A percentile compares a stretch with the other conserved stretches of the same genome.
These are phyloP conservation scores for Paraphoma sp. DNA, from an alignment of 2,329 filamentous ascomycete species.

Conservation along the genomic window DNA sequence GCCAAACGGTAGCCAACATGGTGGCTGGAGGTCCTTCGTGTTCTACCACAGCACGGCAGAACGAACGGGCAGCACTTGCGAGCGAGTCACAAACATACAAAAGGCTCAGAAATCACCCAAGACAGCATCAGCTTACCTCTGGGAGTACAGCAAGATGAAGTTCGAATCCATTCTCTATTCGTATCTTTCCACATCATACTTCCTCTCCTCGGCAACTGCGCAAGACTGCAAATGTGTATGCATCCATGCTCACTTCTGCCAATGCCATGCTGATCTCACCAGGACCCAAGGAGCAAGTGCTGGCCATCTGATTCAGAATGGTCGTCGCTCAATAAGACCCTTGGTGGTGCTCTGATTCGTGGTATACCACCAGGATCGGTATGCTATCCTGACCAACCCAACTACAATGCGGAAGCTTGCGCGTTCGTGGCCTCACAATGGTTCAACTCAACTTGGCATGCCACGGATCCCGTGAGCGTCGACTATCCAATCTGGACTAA, in stretches of 20 bases:
- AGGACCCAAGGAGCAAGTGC: constrained; percentile 24
- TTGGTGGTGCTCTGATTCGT: constrained; percentile 27
- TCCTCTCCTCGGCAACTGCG: background rate
- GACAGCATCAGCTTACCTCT: background rate
- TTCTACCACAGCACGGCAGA: background rate
- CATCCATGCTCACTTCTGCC: background rate
- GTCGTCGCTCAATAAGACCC: constrained; percentile 23
- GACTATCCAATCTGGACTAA: constrained; percentile 38
- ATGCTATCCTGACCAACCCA: constrained; percentile 30
- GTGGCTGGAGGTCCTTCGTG: too few species aligned
- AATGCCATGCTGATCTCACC: background rate
- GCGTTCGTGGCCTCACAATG: constrained; percentile 26
- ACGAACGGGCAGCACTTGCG: background rate
- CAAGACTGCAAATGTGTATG: constrained; percentile 28
- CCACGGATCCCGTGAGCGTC: constrained; percentile 32
- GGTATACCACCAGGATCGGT: constrained; percentile 32
- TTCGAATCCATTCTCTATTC: background rate
- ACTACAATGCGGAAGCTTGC: constrained; percentile 29
- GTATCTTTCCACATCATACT: background rate
- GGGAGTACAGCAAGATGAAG: background rate
- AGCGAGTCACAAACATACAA: background rate
- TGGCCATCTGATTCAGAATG: constrained; percentile 32
- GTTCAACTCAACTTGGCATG: constrained; percentile 38
- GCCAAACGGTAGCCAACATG: too few species aligned
- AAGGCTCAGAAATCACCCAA: background rate